phyloP scores from a whole-genome alignment of 192 early-diverging fungal species.

The Phycomyces nitens region DNA sequence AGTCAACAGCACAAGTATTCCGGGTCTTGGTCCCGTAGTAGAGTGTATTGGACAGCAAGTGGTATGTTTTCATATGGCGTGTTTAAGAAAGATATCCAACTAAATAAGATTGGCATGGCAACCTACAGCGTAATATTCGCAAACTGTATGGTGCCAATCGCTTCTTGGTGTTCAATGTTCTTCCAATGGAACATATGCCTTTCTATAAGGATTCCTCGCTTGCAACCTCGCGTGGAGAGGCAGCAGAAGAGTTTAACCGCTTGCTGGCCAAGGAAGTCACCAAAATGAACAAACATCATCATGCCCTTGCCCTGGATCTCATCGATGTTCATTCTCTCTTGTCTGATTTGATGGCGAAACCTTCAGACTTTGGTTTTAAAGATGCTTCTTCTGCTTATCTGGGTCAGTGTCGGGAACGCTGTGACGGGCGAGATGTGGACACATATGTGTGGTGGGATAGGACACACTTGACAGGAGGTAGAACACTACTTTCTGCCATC shows the following conservation, averaged over 20 bases:
- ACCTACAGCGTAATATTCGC: background rate
- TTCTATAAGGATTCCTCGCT: background rate
- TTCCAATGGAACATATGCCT: conserved; percentile 30
- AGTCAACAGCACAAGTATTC: conserved; percentile 6
- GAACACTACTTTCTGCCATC: background rate
- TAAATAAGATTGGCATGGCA: background rate
- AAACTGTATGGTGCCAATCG: conserved; percentile 23
- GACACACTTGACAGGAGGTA: conserved; percentile 35
- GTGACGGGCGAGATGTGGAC: conserved; percentile 18
- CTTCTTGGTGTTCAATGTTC: conserved; percentile 26
- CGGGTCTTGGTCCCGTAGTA: background rate
- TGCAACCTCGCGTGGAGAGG: conserved; percentile 10
- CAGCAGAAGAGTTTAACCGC: conserved; percentile 12
- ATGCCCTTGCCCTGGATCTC: conserved; percentile 16
- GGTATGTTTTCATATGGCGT: conserved; percentile 6
- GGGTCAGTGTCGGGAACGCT: conserved; percentile 31
- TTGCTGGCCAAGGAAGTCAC: conserved; percentile 6
- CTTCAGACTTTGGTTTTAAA: conserved; percentile 27
- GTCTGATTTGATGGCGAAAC: conserved; percentile 16
- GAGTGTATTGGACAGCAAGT: conserved; percentile 31
- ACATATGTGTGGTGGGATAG: conserved; percentile 39
- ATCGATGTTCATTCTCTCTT: conserved; percentile 23
- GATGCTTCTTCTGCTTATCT: conserved; percentile 24
- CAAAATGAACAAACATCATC: conserved; percentile 14
- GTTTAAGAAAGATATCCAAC: background rate